Evolutionary conservation across 805 yeast genomes (phyloP), one percentile per base, ranked within the genome.

Genomic region (Gaillardinia entomophila): DNA sequence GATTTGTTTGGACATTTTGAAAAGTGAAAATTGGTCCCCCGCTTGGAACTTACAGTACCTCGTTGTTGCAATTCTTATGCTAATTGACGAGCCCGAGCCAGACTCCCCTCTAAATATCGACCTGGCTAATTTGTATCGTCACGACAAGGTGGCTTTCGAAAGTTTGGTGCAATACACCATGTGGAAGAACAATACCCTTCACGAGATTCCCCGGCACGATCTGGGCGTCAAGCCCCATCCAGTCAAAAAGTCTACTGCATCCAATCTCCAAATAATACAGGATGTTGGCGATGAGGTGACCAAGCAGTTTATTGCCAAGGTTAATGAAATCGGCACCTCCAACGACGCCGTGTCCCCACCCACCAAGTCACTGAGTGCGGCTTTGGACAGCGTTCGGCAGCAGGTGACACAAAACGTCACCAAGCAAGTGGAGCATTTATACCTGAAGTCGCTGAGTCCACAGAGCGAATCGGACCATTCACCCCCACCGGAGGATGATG

Each of bases 91-190:
- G 31, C 88, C 88, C 0, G 87, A 78, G 47, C 82, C 85, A 0
- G 76, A 77, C 38, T 75, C 83, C 26, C 90, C 90, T 1, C 54
- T 82, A 31, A 79, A 82, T 46, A 64, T 82, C 12, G 89, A 82
- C 49, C 63, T 79, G 55, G 83, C 87, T 4, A 79, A 76, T 42
- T 46, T 82, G 22, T 60, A 66, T 38, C 68, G 79, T 36, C 53
- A 56, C 26, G 74, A 71, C 14, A 52, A 47, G 26, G 32, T 40
- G 12, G 72, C 63, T 4, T 65, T 60, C 38, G 65, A 62, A 41
- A 57, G 63, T 33, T 43, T 63, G 41, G 67, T 56, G 7, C 71
- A 66, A 40, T 60, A 55, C 39, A 54, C 46, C 27, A 59, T 66
- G 25, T 66, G 72, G 72, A 60, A 59, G 36, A 26, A 49, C 35